Evolutionary conservation across 257 asterid genomes (phyloP).

Genomic region (Fraxinus cuspidata): DNA sequence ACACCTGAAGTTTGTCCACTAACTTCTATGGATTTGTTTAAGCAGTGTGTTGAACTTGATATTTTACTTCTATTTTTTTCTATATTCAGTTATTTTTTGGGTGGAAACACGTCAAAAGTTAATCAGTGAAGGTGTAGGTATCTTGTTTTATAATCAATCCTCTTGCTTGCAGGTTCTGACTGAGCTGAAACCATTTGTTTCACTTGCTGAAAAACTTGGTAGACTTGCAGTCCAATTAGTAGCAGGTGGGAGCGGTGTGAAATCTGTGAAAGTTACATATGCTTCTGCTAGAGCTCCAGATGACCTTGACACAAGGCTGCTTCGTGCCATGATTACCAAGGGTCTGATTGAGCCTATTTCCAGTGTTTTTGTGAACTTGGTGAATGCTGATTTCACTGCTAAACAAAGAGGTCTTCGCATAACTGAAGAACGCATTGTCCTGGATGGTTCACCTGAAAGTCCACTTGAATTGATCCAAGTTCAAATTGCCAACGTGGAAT

Average conservation of each 20-base stretch:
- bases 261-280: constrained; percentile 54
- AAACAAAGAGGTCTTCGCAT: constrained; percentile 70
- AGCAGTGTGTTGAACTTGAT: neutral
- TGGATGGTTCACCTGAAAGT: constrained; percentile 63
- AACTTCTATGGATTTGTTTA: neutral
- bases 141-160: neutral
- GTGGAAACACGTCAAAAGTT: neutral
- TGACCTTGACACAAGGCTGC: constrained; percentile 65
- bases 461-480: constrained; percentile 68
- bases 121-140: neutral
- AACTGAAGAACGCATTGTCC: constrained; percentile 56
- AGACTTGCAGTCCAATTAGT: constrained; percentile 70
- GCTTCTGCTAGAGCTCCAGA: constrained; percentile 71
- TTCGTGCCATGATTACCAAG: constrained; percentile 73
- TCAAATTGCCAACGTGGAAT: constrained; percentile 66
- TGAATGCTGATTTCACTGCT: constrained; percentile 73
- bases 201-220: constrained; percentile 68
- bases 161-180: constrained; percentile 47
- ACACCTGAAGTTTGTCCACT: too few relatives aligned
- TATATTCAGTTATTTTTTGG: neutral
- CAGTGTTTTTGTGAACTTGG: constrained; percentile 52
- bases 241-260: constrained; percentile 71
- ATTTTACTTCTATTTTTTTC: neutral
- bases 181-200: constrained; percentile 62
- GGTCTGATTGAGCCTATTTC: constrained; percentile 75